Evolutionary conservation across 805 yeast species (phyloP), one percentile per base, ranked within the genome.

Genomic region (Geotrichum ghanense): DNA sequence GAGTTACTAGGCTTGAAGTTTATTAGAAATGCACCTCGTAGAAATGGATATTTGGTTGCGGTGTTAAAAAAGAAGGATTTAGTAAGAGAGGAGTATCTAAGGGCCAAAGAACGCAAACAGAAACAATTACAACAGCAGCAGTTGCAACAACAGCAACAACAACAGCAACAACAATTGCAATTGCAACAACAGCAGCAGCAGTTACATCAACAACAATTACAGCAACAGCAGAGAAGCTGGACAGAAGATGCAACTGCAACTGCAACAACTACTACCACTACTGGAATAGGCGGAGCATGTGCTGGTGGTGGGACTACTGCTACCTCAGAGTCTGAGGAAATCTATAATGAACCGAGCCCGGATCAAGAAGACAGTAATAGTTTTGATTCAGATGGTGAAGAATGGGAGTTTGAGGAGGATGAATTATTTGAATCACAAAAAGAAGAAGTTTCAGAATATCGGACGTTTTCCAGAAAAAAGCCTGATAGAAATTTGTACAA

Each of bases 81-180:
- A 12, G 37, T 31, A 6, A 31, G 16, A 19, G 37, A 16, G 7
- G 37, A 31, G 17, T 31, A 31, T 19, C 16, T 31, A 19, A 31
- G 37, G 16, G 37, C 37, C 4, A 31, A 31, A 12, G 37, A 31
- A 12, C 37, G 37, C 12, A 31, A 31, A 12, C 37, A 31, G 17
- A 31, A 31, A 19, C 37, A 31, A 31, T 31, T 31, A n/a, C 37
- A n/a, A 9, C 37, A n/a, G 10, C 37, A 31, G 16, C 37, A 31
- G 37, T 19, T n/a, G 37, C 37, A 31, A n/a, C 37, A 31, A 19
- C 37, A 31, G 37, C 37, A n/a, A n/a, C 37, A 31, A n/a, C 37
- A 31, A 12, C 37, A 31, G 14, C 31, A 25, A 14, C 14, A 9
- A 25, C 31, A 25, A 25, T 14, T 9, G 31, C 31, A 25, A 14